Conservation (phyloP, 2,329 filamentous ascomycete genomes). For the Rutstroemia sp. region DNA sequence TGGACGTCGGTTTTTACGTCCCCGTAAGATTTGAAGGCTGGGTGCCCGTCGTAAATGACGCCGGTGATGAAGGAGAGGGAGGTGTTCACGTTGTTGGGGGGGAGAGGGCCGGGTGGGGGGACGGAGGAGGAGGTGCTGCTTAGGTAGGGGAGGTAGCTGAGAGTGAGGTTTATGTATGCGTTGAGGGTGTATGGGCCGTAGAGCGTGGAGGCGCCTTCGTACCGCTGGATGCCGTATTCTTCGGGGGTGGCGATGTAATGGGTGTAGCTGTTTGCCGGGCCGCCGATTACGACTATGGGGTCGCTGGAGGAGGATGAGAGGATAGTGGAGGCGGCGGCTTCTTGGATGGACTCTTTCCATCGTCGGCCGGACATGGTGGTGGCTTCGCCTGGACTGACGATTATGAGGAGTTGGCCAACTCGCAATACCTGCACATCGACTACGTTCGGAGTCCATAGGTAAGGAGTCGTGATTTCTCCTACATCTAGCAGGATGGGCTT, state of each 20-base stretch:
- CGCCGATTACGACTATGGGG: conserved; percentile 76
- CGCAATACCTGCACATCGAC: conserved; percentile 83
- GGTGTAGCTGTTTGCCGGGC: conserved; percentile 84
- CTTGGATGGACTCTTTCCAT: conserved; percentile 66
- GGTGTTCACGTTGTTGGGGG: conserved; percentile 71
- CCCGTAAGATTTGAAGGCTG: conserved; percentile 63
- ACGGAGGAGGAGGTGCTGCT: conserved; percentile 38
- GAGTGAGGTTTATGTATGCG: conserved; percentile 80
- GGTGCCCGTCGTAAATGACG: conserved; percentile 66
- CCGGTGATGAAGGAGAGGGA: conserved; percentile 74
- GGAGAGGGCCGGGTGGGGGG: conserved; percentile 49
- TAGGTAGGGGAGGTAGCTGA: conserved; percentile 64
- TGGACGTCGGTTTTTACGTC: conserved; percentile 49
- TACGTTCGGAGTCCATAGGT: conserved; percentile 84
- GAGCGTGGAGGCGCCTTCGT: conserved; percentile 90
- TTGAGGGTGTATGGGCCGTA: conserved; percentile 76
- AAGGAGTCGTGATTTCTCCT: conserved; percentile 69
- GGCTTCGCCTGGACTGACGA: conserved; percentile 79
- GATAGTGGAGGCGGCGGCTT: conserved; percentile 39
- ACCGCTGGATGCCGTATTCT: conserved; percentile 78
- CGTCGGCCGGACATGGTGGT: conserved; percentile 88
- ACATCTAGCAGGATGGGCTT: conserved; percentile 88
- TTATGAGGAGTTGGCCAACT: conserved; percentile 75
- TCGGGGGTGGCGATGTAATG: conserved; percentile 70
- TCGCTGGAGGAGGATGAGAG: conserved; percentile 35